Evolutionary conservation across 768 basidiomycete species (phyloP), one percentile per base, ranked within the genome.

Genomic region (Leucocoprinus leucothites): DNA sequence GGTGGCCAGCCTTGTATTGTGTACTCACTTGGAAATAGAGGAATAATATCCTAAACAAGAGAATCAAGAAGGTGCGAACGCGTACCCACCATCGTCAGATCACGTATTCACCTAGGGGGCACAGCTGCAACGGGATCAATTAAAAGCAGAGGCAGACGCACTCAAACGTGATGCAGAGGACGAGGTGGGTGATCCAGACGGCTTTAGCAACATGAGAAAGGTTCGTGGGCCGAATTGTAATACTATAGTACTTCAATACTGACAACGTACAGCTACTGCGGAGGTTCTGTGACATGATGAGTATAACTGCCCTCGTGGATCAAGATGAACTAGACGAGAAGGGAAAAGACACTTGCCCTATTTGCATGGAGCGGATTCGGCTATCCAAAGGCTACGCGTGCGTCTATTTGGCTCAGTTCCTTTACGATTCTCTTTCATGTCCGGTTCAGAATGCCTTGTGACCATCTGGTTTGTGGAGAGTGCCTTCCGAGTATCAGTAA

Each of bases 391-490:
- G 66, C 44, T 70, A 67, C 31, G 71, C 73, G 76, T 76, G 51
- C 35, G 65, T 60, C 19, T 31, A n/a, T 26, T 16, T 34, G 35
- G 16, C 31, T 34, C 13, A 13, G 38, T 38, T 4, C 14, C 11
- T 11, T 5, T 31, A 11, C 11, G 31, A 38, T n/a, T 38, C 38
- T 9, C 4, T 38, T 13, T 38, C 16, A 38, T 13, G 4, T 6
- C 11, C 38, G 5, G 16, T 36, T 22, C 40, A 81, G 79, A 44
- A 64, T 77, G 21, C 61, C 65, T 5, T 80, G 80, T 61, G 65
- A 77, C 42, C 80, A 81, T 59, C 59, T 71, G 7, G 60, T 76
- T 35, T 80, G 79, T 60, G 59, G 73, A 45, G 61, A 54, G 4
- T 79, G 77, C 53, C 57, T 76, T 16, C 59, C 66, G 8, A 28